These are phyloP conservation scores for Cercospora berteroae DNA, from an alignment of 2,329 filamentous ascomycete genomes.

Conservation along the genomic window DNA sequence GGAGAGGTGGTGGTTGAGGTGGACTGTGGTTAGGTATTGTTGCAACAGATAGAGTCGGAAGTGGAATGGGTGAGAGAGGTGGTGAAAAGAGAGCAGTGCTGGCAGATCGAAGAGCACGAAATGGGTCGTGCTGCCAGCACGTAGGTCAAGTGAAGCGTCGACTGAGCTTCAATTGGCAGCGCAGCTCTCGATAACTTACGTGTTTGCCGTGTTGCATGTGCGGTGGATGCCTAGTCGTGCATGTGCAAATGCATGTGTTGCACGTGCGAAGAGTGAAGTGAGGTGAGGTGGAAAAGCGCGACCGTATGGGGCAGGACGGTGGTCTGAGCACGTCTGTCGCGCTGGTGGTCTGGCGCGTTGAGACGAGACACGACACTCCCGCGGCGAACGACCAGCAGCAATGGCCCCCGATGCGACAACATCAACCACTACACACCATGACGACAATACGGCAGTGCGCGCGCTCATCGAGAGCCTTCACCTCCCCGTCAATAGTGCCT, in stretches of 20 bases:
- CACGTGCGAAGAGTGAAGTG: not conserved
- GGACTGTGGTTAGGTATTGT: not conserved
- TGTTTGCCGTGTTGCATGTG: not conserved
- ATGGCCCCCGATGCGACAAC: slow-evolving; percentile 5
- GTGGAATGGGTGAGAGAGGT: not conserved
- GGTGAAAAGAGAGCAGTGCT: not conserved
- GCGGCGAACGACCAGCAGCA: not conserved
- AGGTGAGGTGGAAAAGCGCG: not conserved
- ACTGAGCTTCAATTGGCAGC: not conserved
- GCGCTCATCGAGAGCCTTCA: slow-evolving; percentile 29
- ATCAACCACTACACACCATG: slow-evolving; percentile 22
- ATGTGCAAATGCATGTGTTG: not conserved
- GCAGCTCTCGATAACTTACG: not conserved
- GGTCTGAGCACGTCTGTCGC: not conserved
- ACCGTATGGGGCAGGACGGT: not conserved
- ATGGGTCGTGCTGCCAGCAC: not conserved
- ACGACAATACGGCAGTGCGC: slow-evolving; percentile 26
- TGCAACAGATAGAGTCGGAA: not conserved
- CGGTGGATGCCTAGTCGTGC: not conserved
- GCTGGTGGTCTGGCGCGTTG: not conserved
- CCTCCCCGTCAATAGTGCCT: slow-evolving; percentile 15
- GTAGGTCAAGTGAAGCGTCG: not conserved
- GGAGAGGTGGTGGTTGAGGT: not conserved
- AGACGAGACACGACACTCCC: not conserved
- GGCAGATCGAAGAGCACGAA: not conserved